A percentile compares a stretch with the other conserved stretches of the same genome.
Evolutionary conservation across 1,284 basidiomycete genomes (phyloP).

Genomic region (Dichomitus squalens): DNA sequence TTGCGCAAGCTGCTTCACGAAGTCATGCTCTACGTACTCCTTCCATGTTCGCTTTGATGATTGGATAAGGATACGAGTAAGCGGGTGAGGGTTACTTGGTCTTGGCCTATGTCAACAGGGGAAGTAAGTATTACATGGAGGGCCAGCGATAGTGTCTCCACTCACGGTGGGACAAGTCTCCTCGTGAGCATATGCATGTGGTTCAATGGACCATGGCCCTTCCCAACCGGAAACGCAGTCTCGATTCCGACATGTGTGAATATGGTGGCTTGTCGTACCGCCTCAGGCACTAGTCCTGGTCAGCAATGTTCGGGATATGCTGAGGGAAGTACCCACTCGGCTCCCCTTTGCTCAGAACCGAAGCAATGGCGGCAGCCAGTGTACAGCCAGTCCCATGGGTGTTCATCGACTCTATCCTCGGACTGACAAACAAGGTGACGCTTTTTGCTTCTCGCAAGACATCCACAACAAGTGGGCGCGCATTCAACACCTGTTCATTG

Average conservation of each 20-base stretch:
- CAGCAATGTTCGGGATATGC: background rate
- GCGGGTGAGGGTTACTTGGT: constrained; percentile 63
- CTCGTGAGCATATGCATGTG: constrained; percentile 72
- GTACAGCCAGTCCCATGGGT: constrained; percentile 98
- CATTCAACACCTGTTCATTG: constrained; percentile 24
- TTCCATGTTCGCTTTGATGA: constrained; percentile 65
- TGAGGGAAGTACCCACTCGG: constrained; percentile 40
- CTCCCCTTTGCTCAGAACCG: constrained; percentile 59
- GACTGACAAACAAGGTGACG: constrained; percentile 64
- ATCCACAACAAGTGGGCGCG: constrained; percentile 68
- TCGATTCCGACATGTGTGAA: constrained; percentile 84
- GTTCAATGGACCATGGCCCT: constrained; percentile 86
- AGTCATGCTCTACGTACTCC: constrained; percentile 81
- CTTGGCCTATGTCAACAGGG: constrained; percentile 50
- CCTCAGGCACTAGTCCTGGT: constrained; percentile 52
- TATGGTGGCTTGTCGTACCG: constrained; percentile 59
- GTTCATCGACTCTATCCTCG: constrained; percentile 66
- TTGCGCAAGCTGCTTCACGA: constrained; percentile 74
- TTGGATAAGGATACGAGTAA: constrained; percentile 69
- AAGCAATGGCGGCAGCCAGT: constrained; percentile 81
- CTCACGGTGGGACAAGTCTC: constrained; percentile 62
- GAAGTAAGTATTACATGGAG: background rate
- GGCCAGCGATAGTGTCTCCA: constrained; percentile 7
- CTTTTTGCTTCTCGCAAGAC: constrained; percentile 53
- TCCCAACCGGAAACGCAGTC: constrained; percentile 70